Base-by-base conservation (phyloP, 2,329 filamentous ascomycete genomes). In the Tricladium varicosporioides region DNA sequence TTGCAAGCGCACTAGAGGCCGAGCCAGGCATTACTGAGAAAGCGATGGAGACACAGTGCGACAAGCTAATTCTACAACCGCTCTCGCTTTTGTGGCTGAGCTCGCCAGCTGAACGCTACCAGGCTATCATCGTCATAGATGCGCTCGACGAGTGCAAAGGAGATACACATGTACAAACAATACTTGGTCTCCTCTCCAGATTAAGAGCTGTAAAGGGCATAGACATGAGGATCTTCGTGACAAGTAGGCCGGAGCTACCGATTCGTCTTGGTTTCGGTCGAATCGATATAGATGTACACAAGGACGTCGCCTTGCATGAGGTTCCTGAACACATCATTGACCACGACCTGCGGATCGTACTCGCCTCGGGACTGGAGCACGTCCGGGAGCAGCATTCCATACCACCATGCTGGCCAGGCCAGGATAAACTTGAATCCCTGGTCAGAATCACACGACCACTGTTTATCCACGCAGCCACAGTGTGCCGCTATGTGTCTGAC, bases 1-100 rank as follows among this genome's bases (percentile, higher is more conserved):
- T 62, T 72, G 5, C 48, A 15, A 31, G 59, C 19, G 48, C 50
- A 52, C 16, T 63, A 57, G 16, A 14, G 32, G 15, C 56, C 49
- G 16, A 46, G 63, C 18, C 33, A 18, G 58, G 54, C 15, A 63
- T 64, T 27, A 15, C 45, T 3, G 50, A 18, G 18, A 46, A 42
- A 22, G 45, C 56, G 18, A 50, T 80, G 74, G n/a, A 77, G 60
- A 11, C 76, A 74, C 72, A 77, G 74, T 13, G 69, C 72, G 19
- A 77, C 66, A 40, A 79, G 64, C 62, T 80, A 75, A 54, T 78
- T 69, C 1, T 72, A 57, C 7, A 70, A 73, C 7, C 79, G 59
- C n/a, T 74, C 51, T n/a, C n/a, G n/a, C n/a, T n/a, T n/a, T n/a
- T n/a, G n/a, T n/a, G n/a, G n/a, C n/a, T n/a, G n/a, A n/a, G n/a